phyloP scores from a whole-genome alignment of 2,329 filamentous ascomycete genomes.

The Trichoderma sp. region DNA sequence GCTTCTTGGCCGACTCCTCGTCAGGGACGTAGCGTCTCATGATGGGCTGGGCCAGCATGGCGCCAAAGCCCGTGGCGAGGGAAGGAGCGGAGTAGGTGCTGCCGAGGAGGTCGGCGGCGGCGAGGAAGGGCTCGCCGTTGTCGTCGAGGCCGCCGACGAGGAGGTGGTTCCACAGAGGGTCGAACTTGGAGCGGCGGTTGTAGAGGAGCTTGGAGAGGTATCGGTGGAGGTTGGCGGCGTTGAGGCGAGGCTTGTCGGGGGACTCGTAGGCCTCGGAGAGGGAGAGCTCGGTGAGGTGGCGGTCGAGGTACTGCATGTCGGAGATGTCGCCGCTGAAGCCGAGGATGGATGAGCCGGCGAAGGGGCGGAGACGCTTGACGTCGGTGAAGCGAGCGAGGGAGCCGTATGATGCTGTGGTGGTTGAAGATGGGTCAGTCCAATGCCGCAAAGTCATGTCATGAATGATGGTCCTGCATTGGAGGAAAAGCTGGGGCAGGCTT shows the following conservation, averaged over 20 bases:
- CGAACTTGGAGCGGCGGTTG: slow-evolving; percentile 90
- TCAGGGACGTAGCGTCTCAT: slow-evolving; percentile 83
- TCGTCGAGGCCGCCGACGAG: slow-evolving; percentile 88
- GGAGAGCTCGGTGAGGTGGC: slow-evolving; percentile 79
- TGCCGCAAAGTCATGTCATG: not conserved
- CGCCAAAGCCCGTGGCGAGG: slow-evolving; percentile 90
- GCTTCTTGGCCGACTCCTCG: slow-evolving; percentile 72
- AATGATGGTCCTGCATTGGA: not conserved
- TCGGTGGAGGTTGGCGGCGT: slow-evolving; percentile 92
- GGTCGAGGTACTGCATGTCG: slow-evolving; percentile 98
- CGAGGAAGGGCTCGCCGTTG: slow-evolving; percentile 81
- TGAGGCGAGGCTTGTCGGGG: slow-evolving; percentile 58
- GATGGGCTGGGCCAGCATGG: slow-evolving; percentile 90
- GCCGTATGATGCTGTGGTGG: slow-evolving; percentile 83
- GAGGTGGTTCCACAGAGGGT: slow-evolving; percentile 96
- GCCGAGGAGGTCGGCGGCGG: slow-evolving; percentile 86
- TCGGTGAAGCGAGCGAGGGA: slow-evolving; percentile 95
- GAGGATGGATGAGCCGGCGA: slow-evolving; percentile 81
- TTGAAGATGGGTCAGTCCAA: not conserved
- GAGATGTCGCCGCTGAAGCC: slow-evolving; percentile 97
- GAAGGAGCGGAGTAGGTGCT: slow-evolving; percentile 88
- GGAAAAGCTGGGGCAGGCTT: not conserved
- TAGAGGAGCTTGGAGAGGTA: slow-evolving; percentile 97
- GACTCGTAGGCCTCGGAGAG: slow-evolving; percentile 83
- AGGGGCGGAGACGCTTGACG: slow-evolving; percentile 90